Evolutionary conservation across 257 asterid species (phyloP), one percentile per base, ranked within the genome.

Genomic region (Solanum sejunctum): DNA sequence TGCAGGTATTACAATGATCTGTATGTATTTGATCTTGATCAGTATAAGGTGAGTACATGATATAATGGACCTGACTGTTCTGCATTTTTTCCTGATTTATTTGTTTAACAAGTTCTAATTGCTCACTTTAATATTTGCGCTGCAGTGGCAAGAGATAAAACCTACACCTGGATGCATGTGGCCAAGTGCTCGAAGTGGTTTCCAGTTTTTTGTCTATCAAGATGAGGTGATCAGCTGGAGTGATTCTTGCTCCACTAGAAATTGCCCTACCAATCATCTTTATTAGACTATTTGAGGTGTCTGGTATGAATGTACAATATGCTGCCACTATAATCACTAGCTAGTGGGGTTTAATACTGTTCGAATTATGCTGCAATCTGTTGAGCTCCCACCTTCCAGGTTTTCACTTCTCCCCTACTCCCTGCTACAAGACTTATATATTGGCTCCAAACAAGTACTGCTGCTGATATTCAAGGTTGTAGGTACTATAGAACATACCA

Each of bases 131-230:
- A 86, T 81, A 73, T 84, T 86, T 71, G 47, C 55, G 84, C 84
- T 91, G 83, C 86, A 96, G 99, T 96, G 99, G 98, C 98, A 95
- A 92, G 99, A 97, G 92, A 92, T 97, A 84, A 97, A 97, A 87
- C 97, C 97, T 70, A 92, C 85, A 67, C 98, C 93, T 43, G 99
- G 99, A 84, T 87, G 93, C 90, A 83, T 97, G 97, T 95, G 99
- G 99, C 99, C 99, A 6, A 93, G 97, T 83, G 91, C 98, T 90
- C 94, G 99, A 89, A 97, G 99, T 89, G 99, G 99, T 63, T 97
- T 97, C 90, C 98, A 97, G 82, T 92, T 97, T 84, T 72, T 89
- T 88, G 97, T 94, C 89, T 89, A 95, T 89, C 98, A 95, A 90
- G 99, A 95, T 91, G 94, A 91, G 90, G 99, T 93, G 58, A 86